phyloP scores from a whole-genome alignment of 2,329 filamentous ascomycete species.

The Pezicula carpinea region DNA sequence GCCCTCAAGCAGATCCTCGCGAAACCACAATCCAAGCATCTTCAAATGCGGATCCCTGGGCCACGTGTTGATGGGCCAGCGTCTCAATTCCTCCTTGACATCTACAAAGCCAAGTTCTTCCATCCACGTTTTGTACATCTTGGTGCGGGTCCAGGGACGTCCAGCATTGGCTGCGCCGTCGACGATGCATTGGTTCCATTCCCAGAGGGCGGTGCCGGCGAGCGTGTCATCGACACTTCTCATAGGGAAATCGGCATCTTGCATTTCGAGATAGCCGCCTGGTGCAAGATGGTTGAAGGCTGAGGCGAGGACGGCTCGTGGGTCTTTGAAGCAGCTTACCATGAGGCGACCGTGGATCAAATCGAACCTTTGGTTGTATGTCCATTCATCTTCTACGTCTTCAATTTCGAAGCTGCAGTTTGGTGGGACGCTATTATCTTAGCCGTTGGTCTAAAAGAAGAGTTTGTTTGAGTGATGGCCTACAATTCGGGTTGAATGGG shows the following conservation, averaged over 20 bases:
- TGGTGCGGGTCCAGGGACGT: slow-evolving; percentile 13
- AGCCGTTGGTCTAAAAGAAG: not conserved
- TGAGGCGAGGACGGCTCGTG: slow-evolving; percentile 1
- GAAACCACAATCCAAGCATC: slow-evolving; percentile 10
- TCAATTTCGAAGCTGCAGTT: slow-evolving; percentile 47
- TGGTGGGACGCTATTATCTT: slow-evolving; percentile 28
- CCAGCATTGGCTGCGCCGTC: slow-evolving; percentile 3
- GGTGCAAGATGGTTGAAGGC: slow-evolving; percentile 9
- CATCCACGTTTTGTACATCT: slow-evolving; percentile 19
- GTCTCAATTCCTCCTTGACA: slow-evolving; percentile 17
- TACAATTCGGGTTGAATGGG: slow-evolving; percentile 19
- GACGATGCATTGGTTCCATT: not conserved
- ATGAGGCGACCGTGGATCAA: slow-evolving; percentile 43
- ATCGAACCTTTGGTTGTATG: slow-evolving; percentile 40
- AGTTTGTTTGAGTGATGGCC: not conserved
- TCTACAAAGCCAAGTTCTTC: slow-evolving; percentile 15
- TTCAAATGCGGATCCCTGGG: slow-evolving; percentile 17
- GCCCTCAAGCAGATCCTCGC: slow-evolving; percentile 6
- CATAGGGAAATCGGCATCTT: slow-evolving; percentile 16
- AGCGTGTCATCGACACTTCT: not conserved
- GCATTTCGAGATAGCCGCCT: slow-evolving; percentile 26
- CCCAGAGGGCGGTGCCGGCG: not conserved
- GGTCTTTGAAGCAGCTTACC: slow-evolving; percentile 9
- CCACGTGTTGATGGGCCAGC: slow-evolving; percentile 20
- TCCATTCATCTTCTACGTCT: slow-evolving; percentile 45